phyloP scores from a whole-genome alignment of 306 rosid genomes.

The Medicago ruthenica region DNA sequence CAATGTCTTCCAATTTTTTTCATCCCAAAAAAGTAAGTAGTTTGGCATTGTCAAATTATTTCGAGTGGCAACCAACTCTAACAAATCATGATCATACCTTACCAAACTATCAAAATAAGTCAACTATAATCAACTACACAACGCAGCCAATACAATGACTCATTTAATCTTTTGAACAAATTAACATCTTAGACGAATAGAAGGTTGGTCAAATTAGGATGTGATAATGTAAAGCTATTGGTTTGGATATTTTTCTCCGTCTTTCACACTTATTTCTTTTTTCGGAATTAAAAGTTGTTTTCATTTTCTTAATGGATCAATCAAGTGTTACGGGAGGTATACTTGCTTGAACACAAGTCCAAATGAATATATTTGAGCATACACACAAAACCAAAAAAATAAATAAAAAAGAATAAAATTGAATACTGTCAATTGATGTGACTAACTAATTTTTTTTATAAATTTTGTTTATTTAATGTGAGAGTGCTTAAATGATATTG shows the following conservation, averaged over 20 bases:
- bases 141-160: slow-evolving; percentile 22
- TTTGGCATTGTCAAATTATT: slow-evolving; percentile 48
- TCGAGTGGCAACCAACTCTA: slow-evolving; percentile 71
- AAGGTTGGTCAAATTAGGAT: neutral
- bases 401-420: too few relatives aligned
- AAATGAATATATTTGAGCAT: too few relatives aligned
- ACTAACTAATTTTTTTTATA: too few relatives aligned
- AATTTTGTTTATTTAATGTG: too few relatives aligned
- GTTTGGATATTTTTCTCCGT: neutral
- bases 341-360: too few relatives aligned
- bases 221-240: slow-evolving; percentile 2
- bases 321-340: too few relatives aligned
- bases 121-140: slow-evolving; percentile 53
- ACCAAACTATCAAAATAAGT: slow-evolving; percentile 53
- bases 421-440: too few relatives aligned
- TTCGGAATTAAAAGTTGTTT: neutral
- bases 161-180: slow-evolving; percentile 23
- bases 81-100: slow-evolving; percentile 58
- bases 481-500: too few relatives aligned
- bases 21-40: slow-evolving; percentile 8
- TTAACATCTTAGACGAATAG: neutral
- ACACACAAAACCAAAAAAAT: too few relatives aligned
- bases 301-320: neutral
- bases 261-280: slow-evolving; percentile 5
- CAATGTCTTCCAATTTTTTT: neutral